Evolutionary conservation across 2,329 filamentous ascomycete species (phyloP), one percentile per base, ranked within the genome.

Genomic region (Bretziella fagacearum): DNA sequence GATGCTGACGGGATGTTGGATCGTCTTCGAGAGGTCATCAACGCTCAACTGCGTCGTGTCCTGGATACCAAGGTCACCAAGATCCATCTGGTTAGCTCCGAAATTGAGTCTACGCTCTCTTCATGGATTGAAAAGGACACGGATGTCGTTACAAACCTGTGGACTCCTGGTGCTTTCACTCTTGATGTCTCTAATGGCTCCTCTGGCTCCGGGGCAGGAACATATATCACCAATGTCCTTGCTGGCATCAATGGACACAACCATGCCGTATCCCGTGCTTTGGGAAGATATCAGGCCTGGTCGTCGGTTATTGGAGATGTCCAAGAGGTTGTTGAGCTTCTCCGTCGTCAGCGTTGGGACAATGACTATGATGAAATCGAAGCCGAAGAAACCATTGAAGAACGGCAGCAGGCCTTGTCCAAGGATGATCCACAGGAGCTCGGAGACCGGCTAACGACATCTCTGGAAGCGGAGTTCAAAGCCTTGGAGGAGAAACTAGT

Each of bases 291-390:
- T 56, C 69, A 76, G 49, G 69, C 70, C 1, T 95, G 87, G 86
- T 72, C 77, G 39, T 66, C 68, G n/a, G 72, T 79, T 4, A 73
- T 93, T n/a, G 72, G 79, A 51, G 74, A 78, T 45, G 73, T 82
- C 11, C 70, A 70, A 36, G 65, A 67, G 15, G 67, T 79, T 3
- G 71, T 86, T 6, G 74, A 77, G 33, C 68, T 74, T 49, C 70
- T 91, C 54, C 73, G 68, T 51, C 71, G 73, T 40, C 75, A 79
- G 53, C 73, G 76, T 48, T 87, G 83, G 81, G 80, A 87, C 52
- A 79, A 84, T 47, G 80, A 84, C 51, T 69, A 78, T 23, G 76
- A 81, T 44, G 75, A 81, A 44, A 74, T 84, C 33, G 81, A 85
- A 51, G 80, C 85, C 51, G 81, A 87, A 52, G 70, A 81, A 46